These are phyloP conservation scores for Quambalaria eucalypti DNA, from an alignment of 1,284 basidiomycete species.

Conservation along the genomic window DNA sequence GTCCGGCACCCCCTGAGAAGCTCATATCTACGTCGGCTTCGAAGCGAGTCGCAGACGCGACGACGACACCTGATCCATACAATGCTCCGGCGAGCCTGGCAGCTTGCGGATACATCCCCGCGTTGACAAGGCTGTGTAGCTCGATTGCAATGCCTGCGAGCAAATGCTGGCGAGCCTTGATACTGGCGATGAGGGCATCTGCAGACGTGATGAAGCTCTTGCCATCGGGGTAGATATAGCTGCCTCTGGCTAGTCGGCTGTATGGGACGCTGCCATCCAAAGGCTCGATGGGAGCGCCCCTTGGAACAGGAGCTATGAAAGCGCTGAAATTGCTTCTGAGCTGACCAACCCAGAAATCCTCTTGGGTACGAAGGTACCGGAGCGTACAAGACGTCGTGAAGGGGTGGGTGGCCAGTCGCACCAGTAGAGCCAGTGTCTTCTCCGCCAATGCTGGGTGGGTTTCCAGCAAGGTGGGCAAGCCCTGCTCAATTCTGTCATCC, in stretches of 20 bases:
- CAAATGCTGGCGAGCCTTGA: conserved; percentile 73
- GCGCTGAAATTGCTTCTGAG: conserved; percentile 50
- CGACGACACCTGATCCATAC: conserved; percentile 26
- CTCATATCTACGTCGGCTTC: conserved; percentile 16
- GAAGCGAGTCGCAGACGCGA: conserved; percentile 11
- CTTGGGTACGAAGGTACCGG: conserved; percentile 76
- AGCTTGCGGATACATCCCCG: conserved; percentile 50
- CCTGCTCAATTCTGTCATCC: not conserved
- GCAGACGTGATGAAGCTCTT: conserved; percentile 65
- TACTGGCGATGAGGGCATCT: conserved; percentile 64
- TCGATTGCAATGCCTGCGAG: conserved; percentile 82
- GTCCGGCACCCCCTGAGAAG: not conserved
- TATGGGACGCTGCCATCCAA: conserved; percentile 63
- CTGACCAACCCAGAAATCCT: conserved; percentile 81
- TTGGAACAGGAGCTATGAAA: conserved; percentile 14
- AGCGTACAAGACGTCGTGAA: conserved; percentile 72
- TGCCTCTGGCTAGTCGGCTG: conserved; percentile 64
- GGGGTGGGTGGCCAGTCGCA: conserved; percentile 76
- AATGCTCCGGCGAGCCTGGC: conserved; percentile 34
- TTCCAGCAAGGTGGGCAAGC: conserved; percentile 18
- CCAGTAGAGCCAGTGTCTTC: conserved; percentile 70
- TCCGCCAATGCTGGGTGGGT: conserved; percentile 67
- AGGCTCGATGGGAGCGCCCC: conserved; percentile 60
- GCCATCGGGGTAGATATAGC: conserved; percentile 65
- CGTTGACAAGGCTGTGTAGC: conserved; percentile 72